phyloP scores from a whole-genome alignment of 2,329 filamentous ascomycete genomes.

The Talaromyces sp. region DNA sequence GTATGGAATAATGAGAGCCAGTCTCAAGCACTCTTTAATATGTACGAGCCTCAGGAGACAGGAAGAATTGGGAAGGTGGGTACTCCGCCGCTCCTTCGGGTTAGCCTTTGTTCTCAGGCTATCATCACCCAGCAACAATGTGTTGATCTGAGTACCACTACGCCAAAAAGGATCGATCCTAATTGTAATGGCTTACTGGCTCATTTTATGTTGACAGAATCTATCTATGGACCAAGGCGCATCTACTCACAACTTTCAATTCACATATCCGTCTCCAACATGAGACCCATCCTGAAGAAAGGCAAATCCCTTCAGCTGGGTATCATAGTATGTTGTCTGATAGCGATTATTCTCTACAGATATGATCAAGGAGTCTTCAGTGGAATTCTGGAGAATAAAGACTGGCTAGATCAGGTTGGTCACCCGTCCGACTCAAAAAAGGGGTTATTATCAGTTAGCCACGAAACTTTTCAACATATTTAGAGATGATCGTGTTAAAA shows the following conservation, averaged over 20 bases:
- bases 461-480: constrained; percentile 33
- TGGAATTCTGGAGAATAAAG: not conserved
- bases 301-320: not conserved
- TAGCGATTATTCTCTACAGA: not conserved
- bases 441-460: not conserved
- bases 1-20: not conserved
- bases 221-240: too few species aligned
- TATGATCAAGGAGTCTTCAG: constrained; percentile 2
- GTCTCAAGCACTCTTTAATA: not conserved
- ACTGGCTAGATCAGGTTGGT: constrained; percentile 30
- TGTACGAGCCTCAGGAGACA: not conserved
- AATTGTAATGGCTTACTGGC: too few species aligned
- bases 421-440: constrained; percentile 19
- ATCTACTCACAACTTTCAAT: too few species aligned
- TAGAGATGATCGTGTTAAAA: constrained; percentile 40
- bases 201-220: too few species aligned
- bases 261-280: not conserved
- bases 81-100: not conserved
- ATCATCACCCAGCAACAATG: not conserved
- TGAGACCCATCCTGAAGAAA: not conserved
- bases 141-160: too few species aligned
- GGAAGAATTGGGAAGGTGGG: not conserved
- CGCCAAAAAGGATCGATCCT: too few species aligned
- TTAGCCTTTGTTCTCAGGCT: not conserved
- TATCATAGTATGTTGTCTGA: not conserved